These are phyloP conservation scores for Fonsecaea monophora DNA, from an alignment of 2,329 filamentous ascomycete genomes.

Conservation along the genomic window DNA sequence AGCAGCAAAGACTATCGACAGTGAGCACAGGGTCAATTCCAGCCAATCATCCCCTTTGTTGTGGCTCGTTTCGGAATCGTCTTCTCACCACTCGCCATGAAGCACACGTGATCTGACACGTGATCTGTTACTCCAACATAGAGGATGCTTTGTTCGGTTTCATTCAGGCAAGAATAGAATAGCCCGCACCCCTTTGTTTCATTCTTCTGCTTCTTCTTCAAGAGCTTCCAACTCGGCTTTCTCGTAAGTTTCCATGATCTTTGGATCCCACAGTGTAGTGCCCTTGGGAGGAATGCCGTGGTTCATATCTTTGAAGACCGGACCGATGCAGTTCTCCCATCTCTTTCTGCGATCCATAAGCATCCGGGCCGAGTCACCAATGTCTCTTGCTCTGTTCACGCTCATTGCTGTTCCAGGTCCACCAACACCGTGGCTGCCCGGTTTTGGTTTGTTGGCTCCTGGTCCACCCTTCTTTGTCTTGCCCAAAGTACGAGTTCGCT, in stretches of 20 bases:
- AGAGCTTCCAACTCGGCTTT: slow-evolving; percentile 79
- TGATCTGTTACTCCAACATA: background rate
- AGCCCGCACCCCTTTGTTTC: background rate
- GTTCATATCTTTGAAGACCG: slow-evolving; percentile 85
- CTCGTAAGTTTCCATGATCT: slow-evolving; percentile 74
- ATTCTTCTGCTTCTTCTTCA: slow-evolving; percentile 67
- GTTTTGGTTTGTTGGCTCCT: slow-evolving; percentile 59
- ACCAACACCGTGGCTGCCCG: slow-evolving; percentile 64
- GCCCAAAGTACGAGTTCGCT: slow-evolving; percentile 90
- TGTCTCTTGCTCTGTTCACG: slow-evolving; percentile 70
- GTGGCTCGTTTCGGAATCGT: background rate
- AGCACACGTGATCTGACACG: background rate
- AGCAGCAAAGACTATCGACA: background rate
- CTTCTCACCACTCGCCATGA: background rate
- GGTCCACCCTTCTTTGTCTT: slow-evolving; percentile 89
- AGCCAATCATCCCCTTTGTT: background rate
- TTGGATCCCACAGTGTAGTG: slow-evolving; percentile 77
- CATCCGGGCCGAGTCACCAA: slow-evolving; percentile 88
- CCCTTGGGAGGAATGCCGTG: slow-evolving; percentile 72
- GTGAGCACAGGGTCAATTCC: background rate
- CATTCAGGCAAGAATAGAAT: background rate
- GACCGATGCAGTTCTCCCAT: slow-evolving; percentile 90
- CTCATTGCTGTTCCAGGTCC: slow-evolving; percentile 58
- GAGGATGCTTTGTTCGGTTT: slow-evolving; percentile 7
- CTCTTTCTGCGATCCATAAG: slow-evolving; percentile 89